Evolutionary conservation across 139 green algal genomes (phyloP), one percentile per base, ranked within the genome.

Genomic region (Gonium pectorale): DNA sequence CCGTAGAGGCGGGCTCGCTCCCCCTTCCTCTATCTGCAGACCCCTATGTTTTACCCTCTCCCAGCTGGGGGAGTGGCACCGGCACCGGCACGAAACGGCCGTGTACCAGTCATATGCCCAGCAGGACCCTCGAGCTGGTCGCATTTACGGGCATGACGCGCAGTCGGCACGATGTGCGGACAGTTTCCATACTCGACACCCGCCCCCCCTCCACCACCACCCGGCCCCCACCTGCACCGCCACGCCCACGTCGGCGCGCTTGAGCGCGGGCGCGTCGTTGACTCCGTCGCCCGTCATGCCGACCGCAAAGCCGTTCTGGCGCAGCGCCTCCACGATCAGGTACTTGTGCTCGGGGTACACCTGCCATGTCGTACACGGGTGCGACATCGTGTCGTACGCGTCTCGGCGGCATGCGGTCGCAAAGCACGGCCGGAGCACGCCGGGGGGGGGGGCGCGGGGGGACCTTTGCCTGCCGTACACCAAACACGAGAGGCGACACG

Each of bases 201-300:
- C n/a, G n/a, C n/a, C n/a, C n/a, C n/a, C n/a, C n/a, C n/a, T n/a
- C n/a, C n/a, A n/a, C n/a, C n/a, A n/a, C n/a, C n/a, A n/a, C n/a
- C n/a, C n/a, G n/a, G 96, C 94, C 96, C 96, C 51, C 90, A 92
- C 35, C 94, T 83, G n/a, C 98, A 99, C 99, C 74, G 98, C 98
- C 37, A 99, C 90, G 11, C 97, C 98, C 80, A 99, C 99, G 88
- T 99, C 97, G 1, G 97, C 97, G 51, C 98, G 94, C 93, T 99
- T 99, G 29, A 99, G 94, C 3, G 97, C 97, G 21, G 97, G 97
- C 1, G 97, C 97, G 86, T 99, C 97, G 68, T 99, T 99, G 8
- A 99, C 97, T 27, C 97, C 97, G 86, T 99, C 97, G 11, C 97
- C 97, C 31, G 97, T 99, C 96, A 99, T 99, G 44, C 96, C 97